Percentiles rank a stretch among this genome's conserved stretches.
These are phyloP conservation scores for Rhynchosporium secalis DNA, from an alignment of 2,329 filamentous ascomycete genomes.

Conservation along the genomic window DNA sequence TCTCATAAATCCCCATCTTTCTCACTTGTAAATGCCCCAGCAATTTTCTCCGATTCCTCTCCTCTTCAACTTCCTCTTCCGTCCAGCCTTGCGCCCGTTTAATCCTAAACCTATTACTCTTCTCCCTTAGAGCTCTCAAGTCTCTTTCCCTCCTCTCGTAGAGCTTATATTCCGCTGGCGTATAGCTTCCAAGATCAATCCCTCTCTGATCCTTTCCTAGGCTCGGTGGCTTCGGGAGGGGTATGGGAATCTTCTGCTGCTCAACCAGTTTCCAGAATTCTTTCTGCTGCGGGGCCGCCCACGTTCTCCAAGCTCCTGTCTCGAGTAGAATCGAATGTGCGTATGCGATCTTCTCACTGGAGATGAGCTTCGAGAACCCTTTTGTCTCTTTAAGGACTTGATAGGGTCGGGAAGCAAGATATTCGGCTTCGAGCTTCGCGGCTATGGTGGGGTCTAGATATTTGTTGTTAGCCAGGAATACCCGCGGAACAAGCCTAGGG, in stretches of 20 bases:
- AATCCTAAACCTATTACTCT: slow-evolving; percentile 31
- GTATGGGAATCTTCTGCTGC: slow-evolving; percentile 33
- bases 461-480: slow-evolving; percentile 15
- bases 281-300: slow-evolving; percentile 31
- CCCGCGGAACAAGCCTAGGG: not conserved
- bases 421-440: slow-evolving; percentile 33
- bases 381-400: slow-evolving; percentile 30
- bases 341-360: slow-evolving; percentile 34
- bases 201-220: slow-evolving; percentile 34
- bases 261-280: slow-evolving; percentile 35
- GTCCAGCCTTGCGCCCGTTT: slow-evolving; percentile 14
- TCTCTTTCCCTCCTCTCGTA: slow-evolving; percentile 29
- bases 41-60: slow-evolving; percentile 34
- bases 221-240: slow-evolving; percentile 30
- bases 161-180: slow-evolving; percentile 28
- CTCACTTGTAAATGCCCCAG: slow-evolving; percentile 33
- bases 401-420: slow-evolving; percentile 32
- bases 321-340: slow-evolving; percentile 32
- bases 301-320: slow-evolving; percentile 32
- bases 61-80: slow-evolving; percentile 31
- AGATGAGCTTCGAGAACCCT: slow-evolving; percentile 27
- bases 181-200: slow-evolving; percentile 30
- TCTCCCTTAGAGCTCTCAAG: slow-evolving; percentile 25
- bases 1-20: slow-evolving; percentile 38
- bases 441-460: slow-evolving; percentile 34